Evolutionary conservation across 2,329 filamentous ascomycete genomes (phyloP), one percentile per base, ranked within the genome.

Genomic region (Xylaria sp.): DNA sequence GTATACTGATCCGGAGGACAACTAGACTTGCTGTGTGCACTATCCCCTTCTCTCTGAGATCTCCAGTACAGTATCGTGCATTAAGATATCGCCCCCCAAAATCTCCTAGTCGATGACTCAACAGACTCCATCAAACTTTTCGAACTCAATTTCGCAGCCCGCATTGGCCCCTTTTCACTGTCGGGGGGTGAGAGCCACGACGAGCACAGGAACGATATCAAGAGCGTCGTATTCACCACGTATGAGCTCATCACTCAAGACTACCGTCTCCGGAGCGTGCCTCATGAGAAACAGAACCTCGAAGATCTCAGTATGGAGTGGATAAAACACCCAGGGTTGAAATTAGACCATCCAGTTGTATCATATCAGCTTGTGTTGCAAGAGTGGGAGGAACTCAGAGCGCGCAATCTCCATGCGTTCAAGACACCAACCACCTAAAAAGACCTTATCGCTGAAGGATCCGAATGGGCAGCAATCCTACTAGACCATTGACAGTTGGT

Each of bases 11-110:
- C 63, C 66, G 25, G 54, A 76, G 63, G 71, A 79, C 39, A 77
- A 79, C 33, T 31, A 72, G 15, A 76, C 71, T 7, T 51, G 4
- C 7, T 77, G 74, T 58, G 64, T 72, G 13, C 72, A 71, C 38
- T 72, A 76, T 42, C 72, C 74, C 15, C 70, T 69, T 3, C 63
- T 77, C 0, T 50, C 68, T 3, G 65, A 70, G 17, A 66, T 73
- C 69, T 81, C 11, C 61, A 73, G 39, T 68, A 77, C 39, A 79
- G 80, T 31, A 75, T 82, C 42, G 68, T 73, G 45, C 80, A 82
- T 68, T 76, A 80, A 65, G 80, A 81, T 61, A 73, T 82, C 56
- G 74, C 76, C 3, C 67, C 77, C 2, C 74, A 77, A 36, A 82
- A 82, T 62, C 72, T 82, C 5, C 51, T 82, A 0, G 64, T 82